phyloP scores from a whole-genome alignment of 345 rosid species.

The Sisymbrium irio region DNA sequence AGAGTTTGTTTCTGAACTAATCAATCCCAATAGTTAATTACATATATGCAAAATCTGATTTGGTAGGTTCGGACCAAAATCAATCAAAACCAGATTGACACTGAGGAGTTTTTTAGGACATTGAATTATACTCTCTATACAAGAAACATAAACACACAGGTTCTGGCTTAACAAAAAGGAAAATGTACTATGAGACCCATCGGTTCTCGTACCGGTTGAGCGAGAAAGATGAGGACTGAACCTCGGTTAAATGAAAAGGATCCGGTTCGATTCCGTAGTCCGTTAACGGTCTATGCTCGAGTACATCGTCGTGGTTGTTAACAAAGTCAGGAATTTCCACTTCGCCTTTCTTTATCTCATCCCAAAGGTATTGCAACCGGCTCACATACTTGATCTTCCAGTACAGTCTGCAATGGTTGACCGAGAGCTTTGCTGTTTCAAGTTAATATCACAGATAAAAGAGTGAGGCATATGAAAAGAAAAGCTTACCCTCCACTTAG shows the following conservation, averaged over 20 bases:
- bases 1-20: background rate
- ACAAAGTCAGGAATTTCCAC: slow-evolving; percentile 89
- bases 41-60: background rate
- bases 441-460: background rate
- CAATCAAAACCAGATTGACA: slow-evolving; percentile 5
- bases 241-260: slow-evolving; percentile 59
- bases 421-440: too few species aligned
- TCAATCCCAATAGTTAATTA: background rate
- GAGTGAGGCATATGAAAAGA: background rate
- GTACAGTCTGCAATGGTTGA: slow-evolving; percentile 50
- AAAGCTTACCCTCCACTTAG: slow-evolving; percentile 77
- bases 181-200: slow-evolving; percentile 51
- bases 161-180: background rate
- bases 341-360: slow-evolving; percentile 73
- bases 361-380: slow-evolving; percentile 88
- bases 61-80: background rate
- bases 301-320: slow-evolving; percentile 64
- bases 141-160: background rate
- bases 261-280: slow-evolving; percentile 96
- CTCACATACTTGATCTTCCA: slow-evolving; percentile 93
- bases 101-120: background rate
- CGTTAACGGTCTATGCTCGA: slow-evolving; percentile 83
- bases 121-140: background rate
- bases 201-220: slow-evolving; percentile 60
- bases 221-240: slow-evolving; percentile 52